These are phyloP conservation scores for Hibiscus syriacus DNA, from an alignment of 345 rosid species.

Conservation along the genomic window DNA sequence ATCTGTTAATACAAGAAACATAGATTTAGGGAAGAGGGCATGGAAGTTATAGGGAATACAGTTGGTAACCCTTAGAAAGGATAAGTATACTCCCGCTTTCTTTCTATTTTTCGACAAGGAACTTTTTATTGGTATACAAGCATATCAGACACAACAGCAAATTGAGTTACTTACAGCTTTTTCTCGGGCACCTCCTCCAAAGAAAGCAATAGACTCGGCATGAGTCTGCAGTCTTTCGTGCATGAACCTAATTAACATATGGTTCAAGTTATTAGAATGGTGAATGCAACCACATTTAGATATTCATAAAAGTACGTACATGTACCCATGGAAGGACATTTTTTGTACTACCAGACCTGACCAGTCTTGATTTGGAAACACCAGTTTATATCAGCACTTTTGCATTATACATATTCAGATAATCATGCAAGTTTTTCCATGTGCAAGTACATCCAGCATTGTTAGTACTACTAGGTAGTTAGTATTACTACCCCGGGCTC, in stretches of 20 bases:
- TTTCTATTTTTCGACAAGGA: neutral
- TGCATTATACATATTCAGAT: neutral
- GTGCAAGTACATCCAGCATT: neutral
- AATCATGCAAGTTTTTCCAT: neutral
- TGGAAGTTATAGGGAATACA: too few relatives aligned
- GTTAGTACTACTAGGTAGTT: neutral
- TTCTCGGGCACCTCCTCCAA: slow-evolving; percentile 99
- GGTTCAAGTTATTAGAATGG: slow-evolving; percentile 11
- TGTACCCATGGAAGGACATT: neutral
- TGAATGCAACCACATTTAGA: slow-evolving; percentile 4
- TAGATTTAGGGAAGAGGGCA: neutral
- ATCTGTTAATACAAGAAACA: slow-evolving; percentile 37
- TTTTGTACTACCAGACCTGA: neutral
- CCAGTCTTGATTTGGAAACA: neutral
- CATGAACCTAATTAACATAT: slow-evolving; percentile 68
- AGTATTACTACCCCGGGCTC: slow-evolving; percentile 2
- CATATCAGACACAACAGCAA: neutral
- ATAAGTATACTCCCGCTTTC: neutral
- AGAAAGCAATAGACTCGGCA: slow-evolving; percentile 99
- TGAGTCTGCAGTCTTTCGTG: slow-evolving; percentile 94
- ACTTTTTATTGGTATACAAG: neutral
- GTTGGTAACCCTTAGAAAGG: neutral
- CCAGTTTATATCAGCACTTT: neutral
- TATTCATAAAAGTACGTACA: neutral
- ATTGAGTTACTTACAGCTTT: slow-evolving; percentile 66